phyloP scores from a whole-genome alignment of 768 basidiomycete species.

The Kwoniella sp. region DNA sequence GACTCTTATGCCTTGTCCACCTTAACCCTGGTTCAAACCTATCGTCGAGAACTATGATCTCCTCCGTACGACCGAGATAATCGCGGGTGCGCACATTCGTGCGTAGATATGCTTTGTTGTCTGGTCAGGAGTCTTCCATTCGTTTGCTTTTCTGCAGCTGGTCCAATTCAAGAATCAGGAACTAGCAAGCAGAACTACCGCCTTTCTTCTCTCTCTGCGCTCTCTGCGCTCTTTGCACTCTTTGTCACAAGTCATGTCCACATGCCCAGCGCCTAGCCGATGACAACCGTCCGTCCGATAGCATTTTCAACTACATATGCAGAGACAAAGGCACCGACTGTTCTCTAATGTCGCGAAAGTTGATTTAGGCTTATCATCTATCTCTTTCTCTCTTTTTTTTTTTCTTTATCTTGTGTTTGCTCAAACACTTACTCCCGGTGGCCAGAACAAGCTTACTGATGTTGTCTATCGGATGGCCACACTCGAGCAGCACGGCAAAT shows the following conservation, averaged over 20 bases:
- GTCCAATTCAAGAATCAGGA: background rate
- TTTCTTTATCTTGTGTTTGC: background rate
- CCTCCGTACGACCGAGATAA: background rate
- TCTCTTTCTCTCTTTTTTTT: background rate
- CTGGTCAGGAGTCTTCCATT: background rate
- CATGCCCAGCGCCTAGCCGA: background rate
- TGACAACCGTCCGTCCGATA: background rate
- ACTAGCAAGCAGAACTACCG: background rate
- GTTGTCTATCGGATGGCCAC: background rate
- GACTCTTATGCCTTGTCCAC: background rate
- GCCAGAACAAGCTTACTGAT: background rate
- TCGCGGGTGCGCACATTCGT: background rate
- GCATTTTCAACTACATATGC: background rate
- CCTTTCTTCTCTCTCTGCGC: background rate
- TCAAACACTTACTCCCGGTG: background rate
- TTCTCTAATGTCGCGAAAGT: background rate
- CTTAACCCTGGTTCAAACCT: background rate
- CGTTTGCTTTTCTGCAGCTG: background rate
- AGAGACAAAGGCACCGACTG: background rate
- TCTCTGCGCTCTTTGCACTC: background rate
- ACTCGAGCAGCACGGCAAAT: background rate
- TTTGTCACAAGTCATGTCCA: background rate
- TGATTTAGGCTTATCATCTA: background rate
- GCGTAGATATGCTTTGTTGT: background rate
- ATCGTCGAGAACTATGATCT: background rate